Percentiles rank a stretch among this genome's conserved stretches.
These are phyloP conservation scores for Elasticomyces elasticus DNA, from an alignment of 495 filamentous ascomycete genomes.

Conservation along the genomic window DNA sequence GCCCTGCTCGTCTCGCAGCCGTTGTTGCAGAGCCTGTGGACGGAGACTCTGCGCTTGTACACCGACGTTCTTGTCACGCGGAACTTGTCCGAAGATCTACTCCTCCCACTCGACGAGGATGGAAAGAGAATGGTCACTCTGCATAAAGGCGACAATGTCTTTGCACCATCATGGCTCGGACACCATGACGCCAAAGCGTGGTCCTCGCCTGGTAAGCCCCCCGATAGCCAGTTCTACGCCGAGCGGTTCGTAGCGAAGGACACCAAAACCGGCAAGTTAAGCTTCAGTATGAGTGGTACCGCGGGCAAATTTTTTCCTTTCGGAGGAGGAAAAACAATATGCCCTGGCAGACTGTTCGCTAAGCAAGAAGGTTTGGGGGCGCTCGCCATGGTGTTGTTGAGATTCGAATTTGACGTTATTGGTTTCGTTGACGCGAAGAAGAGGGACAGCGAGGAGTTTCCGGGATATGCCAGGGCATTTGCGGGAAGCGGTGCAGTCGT, in stretches of 20 bases:
- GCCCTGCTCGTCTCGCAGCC: constrained; percentile 15
- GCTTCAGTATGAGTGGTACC: constrained; percentile 11
- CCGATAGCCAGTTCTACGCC: constrained; percentile 13
- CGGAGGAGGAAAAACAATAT: constrained; percentile 19
- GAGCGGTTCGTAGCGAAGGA: constrained; percentile 18
- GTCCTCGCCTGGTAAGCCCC: neutral
- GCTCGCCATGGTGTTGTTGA: constrained; percentile 16
- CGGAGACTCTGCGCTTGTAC: constrained; percentile 22
- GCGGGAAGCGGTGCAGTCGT: constrained; percentile 13
- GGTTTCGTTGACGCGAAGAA: constrained; percentile 17
- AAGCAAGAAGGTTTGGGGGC: constrained; percentile 20
- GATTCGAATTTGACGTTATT: constrained; percentile 21
- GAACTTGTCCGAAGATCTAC: constrained; percentile 13
- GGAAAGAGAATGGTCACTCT: constrained; percentile 6
- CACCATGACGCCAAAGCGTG: constrained; percentile 14
- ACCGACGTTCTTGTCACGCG: constrained; percentile 22
- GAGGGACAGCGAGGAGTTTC: constrained; percentile 14
- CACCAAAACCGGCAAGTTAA: constrained; percentile 13
- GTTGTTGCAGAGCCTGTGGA: constrained; percentile 22
- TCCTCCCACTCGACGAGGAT: constrained; percentile 19
- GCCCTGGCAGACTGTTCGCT: constrained; percentile 15
- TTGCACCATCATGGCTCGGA: constrained; percentile 23
- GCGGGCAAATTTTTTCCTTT: constrained; percentile 23
- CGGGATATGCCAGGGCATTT: constrained; percentile 4
- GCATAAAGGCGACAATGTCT: constrained; percentile 20